Percentiles rank a stretch among this genome's conserved stretches.
phyloP scores from a whole-genome alignment of 1,284 basidiomycete genomes.

The Austroboletus niveus region DNA sequence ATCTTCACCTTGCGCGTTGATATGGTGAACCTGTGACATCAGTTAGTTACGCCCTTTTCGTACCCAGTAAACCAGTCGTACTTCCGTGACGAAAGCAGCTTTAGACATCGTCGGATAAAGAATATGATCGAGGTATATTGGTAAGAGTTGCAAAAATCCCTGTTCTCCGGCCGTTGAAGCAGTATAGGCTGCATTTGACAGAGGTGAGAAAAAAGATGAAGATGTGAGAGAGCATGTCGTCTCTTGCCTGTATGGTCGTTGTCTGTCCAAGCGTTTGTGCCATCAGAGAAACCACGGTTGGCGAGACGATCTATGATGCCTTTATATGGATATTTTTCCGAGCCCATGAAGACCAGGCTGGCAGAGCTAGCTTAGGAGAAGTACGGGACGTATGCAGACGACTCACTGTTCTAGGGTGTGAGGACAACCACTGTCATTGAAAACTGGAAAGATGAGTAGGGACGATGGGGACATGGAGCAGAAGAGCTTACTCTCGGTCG shows the following conservation, averaged over 20 bases:
- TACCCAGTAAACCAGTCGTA: constrained; percentile 28
- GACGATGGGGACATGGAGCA: not conserved
- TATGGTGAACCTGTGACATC: constrained; percentile 75
- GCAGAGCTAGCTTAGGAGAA: constrained; percentile 5
- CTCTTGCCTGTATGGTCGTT: constrained; percentile 68
- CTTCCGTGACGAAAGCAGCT: constrained; percentile 91
- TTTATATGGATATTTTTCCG: constrained; percentile 94
- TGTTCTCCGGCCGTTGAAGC: constrained; percentile 96
- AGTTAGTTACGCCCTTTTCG: not conserved
- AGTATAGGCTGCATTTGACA: constrained; percentile 68
- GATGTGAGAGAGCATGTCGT: not conserved
- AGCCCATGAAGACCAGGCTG: constrained; percentile 91
- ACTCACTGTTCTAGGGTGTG: constrained; percentile 91
- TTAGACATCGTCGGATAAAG: constrained; percentile 94
- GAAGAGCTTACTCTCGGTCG: constrained; percentile 77
- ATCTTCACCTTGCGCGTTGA: constrained; percentile 88
- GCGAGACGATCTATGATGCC: constrained; percentile 97
- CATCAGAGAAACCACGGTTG: constrained; percentile 92
- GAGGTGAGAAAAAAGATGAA: not conserved
- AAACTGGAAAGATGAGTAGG: constrained; percentile 50
- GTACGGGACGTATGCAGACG: not conserved
- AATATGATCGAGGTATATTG: constrained; percentile 96
- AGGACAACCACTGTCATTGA: constrained; percentile 90
- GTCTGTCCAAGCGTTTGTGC: constrained; percentile 87
- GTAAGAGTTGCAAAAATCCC: constrained; percentile 92